Conservation (phyloP, 805 yeast genomes). For the Yarrowia osloensis region DNA sequence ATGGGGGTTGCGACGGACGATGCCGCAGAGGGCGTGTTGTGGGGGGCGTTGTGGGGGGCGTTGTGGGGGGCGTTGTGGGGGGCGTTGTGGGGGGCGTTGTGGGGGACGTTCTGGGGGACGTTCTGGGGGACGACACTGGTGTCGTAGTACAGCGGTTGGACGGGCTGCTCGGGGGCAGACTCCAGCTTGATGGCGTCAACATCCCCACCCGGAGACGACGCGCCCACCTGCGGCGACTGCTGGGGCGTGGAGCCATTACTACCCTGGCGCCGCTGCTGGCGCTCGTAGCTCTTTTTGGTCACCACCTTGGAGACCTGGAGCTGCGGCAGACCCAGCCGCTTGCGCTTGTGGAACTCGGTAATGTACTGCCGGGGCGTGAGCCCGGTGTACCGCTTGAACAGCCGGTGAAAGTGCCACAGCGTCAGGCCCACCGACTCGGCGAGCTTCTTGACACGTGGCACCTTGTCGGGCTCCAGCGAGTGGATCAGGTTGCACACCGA, state of each 20-base stretch:
- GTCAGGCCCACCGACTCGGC: conserved; percentile 26
- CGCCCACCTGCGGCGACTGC: neutral
- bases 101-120: neutral
- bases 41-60: neutral
- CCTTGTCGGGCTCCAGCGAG: conserved; percentile 31
- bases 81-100: neutral
- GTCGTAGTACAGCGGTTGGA: neutral
- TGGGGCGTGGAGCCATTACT: conserved; percentile 4
- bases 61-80: neutral
- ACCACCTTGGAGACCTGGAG: conserved; percentile 23
- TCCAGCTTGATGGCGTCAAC: neutral
- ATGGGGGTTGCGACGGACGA: neutral
- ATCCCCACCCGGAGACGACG: neutral
- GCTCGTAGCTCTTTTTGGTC: conserved; percentile 26
- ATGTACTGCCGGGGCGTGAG: conserved; percentile 29
- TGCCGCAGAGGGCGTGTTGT: neutral
- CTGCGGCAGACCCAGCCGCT: conserved; percentile 29
- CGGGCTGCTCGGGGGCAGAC: neutral
- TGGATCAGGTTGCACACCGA: conserved; percentile 25
- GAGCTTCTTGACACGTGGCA: conserved; percentile 29
- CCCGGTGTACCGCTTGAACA: conserved; percentile 29
- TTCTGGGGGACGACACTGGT: neutral
- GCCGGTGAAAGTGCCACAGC: conserved; percentile 29
- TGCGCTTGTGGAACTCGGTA: conserved; percentile 29
- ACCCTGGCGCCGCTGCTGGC: conserved; percentile 21